Evolutionary conservation across 2,329 filamentous ascomycete species (phyloP).

Genomic region (Hypocrella siamensis): DNA sequence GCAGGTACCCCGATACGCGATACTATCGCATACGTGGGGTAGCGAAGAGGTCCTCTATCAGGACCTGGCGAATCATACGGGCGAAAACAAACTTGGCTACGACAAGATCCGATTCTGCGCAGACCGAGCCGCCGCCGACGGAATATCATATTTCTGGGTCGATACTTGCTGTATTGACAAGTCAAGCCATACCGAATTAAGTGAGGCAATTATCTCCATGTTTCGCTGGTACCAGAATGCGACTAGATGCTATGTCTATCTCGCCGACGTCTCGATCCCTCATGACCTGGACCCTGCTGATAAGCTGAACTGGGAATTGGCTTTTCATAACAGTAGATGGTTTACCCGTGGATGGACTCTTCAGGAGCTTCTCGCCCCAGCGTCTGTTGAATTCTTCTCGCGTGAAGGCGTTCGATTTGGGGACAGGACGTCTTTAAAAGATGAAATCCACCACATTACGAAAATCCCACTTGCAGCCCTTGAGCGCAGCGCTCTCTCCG

Average conservation of each 20-base stretch:
- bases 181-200: not conserved
- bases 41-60: conserved; percentile 4
- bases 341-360: conserved; percentile 2
- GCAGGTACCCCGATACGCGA: conserved; percentile 4
- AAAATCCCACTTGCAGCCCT: conserved; percentile 4
- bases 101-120: conserved; percentile 5
- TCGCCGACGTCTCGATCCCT: conserved; percentile 1
- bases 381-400: conserved; percentile 4
- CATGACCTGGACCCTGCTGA: not conserved
- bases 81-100: conserved; percentile 2
- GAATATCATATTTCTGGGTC: conserved; percentile 3
- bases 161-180: conserved; percentile 1
- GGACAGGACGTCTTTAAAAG: conserved; percentile 1
- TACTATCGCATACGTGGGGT: conserved; percentile 6
- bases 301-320: not conserved
- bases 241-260: conserved; percentile 4
- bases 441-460: conserved; percentile 6
- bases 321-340: conserved; percentile 1
- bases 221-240: conserved; percentile 5
- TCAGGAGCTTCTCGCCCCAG: conserved; percentile 5
- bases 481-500: conserved; percentile 1
- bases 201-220: conserved; percentile 1
- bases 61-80: conserved; percentile 2
- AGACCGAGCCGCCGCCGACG: conserved; percentile 3
- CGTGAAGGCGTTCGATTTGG: conserved; percentile 4